Evolutionary conservation across 106 monocot genomes (phyloP), one percentile per base, ranked within the genome.

Genomic region (Amphibolis antarctica): DNA sequence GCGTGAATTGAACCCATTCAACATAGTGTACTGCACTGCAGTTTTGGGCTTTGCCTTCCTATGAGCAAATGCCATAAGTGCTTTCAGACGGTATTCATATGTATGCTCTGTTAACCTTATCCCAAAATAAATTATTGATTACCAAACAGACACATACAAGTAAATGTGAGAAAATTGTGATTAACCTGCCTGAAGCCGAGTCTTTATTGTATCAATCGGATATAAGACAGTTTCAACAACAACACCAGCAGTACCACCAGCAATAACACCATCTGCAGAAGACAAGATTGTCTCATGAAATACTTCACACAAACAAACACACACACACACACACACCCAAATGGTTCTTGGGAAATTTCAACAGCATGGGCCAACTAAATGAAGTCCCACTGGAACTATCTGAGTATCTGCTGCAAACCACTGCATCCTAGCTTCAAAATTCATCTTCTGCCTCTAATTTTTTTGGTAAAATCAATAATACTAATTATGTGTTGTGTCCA

Each of bases 191-290:
- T 98, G 96, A 66, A 98, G 78, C 55, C 96, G 82, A 42, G 96
- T 98, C 64, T 98, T 98, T 78, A 98, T 90, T 1, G 96, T 98
- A 68, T 98, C 96, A 63, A 98, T 98, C 14, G 96, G 96, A 71
- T 98, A 91, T 57, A 98, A 60, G 46, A 66, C 82, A 49, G 96
- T 74, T 70, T 98, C 96, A 69, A 98, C 96, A 28, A 91, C 82
- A 61, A 98, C 90, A 62, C 96, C 96, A 65, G 96, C 85, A 58
- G 78, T 67, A 50, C 84, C 96, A 71, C 96, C 96, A 18, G 96
- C 96, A 74, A 98, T 79, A 53, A 85, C 76, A 74, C 96, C 96
- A 66, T 98, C 96, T 90, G 70, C 58, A 73, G 65, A 76, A 65
- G 23, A 44, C 14, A 47, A 19, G 5, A 46, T 12, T 12, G 63